Evolutionary conservation across 345 rosid species (phyloP).

Genomic region (Eucalyptus shirleyi): DNA sequence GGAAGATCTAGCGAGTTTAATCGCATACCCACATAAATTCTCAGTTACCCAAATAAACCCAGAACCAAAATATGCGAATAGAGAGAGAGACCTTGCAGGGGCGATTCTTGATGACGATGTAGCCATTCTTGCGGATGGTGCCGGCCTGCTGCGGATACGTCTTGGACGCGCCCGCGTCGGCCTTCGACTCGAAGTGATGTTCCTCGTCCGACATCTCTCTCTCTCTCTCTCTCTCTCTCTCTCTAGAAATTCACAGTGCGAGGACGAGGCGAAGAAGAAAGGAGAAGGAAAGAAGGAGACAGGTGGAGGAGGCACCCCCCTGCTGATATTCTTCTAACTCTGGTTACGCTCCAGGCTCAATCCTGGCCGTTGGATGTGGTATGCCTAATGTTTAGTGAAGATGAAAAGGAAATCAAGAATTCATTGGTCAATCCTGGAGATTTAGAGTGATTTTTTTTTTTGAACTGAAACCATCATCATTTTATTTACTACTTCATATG

Average conservation of each 20-base stretch:
- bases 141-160: conserved; percentile 62
- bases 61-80: neutral
- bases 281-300: neutral
- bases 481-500: no score
- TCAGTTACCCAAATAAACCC: neutral
- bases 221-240: neutral
- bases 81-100: conserved; percentile 41
- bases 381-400: neutral
- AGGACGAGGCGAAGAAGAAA: neutral
- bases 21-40: neutral
- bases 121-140: conserved; percentile 47
- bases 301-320: neutral
- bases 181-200: conserved; percentile 54
- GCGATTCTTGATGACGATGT: conserved; percentile 44
- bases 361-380: neutral
- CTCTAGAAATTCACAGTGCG: neutral
- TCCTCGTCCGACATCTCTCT: conserved; percentile 51
- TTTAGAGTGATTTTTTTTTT: neutral
- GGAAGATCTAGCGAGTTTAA: neutral
- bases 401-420: neutral
- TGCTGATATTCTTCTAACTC: neutral
- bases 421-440: neutral
- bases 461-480: no score
- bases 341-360: neutral
- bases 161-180: conserved; percentile 58